phyloP scores from a whole-genome alignment of 2,329 filamentous ascomycete species.

The Alternaria brassicae region DNA sequence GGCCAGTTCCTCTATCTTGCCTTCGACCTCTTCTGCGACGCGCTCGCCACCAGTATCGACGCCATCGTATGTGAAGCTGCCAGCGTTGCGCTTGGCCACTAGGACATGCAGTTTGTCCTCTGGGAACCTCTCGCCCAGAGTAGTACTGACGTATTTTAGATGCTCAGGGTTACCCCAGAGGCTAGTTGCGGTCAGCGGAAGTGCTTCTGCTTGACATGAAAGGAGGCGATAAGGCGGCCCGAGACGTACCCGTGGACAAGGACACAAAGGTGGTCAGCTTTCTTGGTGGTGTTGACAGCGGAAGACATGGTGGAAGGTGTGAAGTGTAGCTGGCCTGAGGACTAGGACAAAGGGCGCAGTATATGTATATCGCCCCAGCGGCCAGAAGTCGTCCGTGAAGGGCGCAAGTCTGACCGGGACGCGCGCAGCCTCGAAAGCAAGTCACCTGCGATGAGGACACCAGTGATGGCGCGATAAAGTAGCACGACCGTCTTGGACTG shows the following conservation, averaged over 20 bases:
- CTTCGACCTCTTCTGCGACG: slow-evolving; percentile 68
- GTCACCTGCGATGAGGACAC: neutral
- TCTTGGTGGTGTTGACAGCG: slow-evolving; percentile 14
- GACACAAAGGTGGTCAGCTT: slow-evolving; percentile 74
- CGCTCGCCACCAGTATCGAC: slow-evolving; percentile 74
- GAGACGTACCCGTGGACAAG: slow-evolving; percentile 73
- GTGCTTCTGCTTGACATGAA: neutral
- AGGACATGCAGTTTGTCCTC: slow-evolving; percentile 73
- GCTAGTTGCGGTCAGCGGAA: slow-evolving; percentile 51
- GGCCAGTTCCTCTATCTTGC: slow-evolving; percentile 61
- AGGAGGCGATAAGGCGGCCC: slow-evolving; percentile 4
- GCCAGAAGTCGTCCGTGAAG: slow-evolving; percentile 30
- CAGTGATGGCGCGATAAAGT: neutral
- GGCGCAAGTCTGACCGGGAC: slow-evolving; percentile 16
- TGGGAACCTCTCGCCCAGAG: slow-evolving; percentile 66
- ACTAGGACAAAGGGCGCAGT: slow-evolving; percentile 17
- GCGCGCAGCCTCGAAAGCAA: slow-evolving; percentile 11
- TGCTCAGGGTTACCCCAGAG: slow-evolving; percentile 83
- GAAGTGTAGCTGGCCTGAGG: neutral
- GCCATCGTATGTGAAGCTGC: slow-evolving; percentile 72
- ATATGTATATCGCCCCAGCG: slow-evolving; percentile 21
- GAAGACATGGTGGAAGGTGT: slow-evolving; percentile 25
- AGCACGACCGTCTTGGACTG: neutral
- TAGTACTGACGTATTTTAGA: slow-evolving; percentile 71
- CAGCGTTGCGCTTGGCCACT: slow-evolving; percentile 74